A percentile compares a stretch with the other conserved stretches of the same genome.
Evolutionary conservation across 371 early-diverging fungal genomes (phyloP).

Genomic region (Mucor sp.): DNA sequence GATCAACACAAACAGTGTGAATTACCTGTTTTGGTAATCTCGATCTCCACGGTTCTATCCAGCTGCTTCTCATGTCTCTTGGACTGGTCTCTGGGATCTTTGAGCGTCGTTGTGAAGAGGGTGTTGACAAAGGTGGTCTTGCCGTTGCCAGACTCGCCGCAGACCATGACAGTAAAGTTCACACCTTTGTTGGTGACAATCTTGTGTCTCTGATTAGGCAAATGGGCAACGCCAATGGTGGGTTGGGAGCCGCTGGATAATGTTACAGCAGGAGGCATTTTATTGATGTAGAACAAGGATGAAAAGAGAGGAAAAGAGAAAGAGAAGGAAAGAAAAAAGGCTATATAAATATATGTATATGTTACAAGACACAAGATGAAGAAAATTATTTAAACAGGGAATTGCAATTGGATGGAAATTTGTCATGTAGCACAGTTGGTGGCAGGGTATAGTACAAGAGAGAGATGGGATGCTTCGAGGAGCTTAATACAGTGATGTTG

Average conservation of each 20-base stretch:
- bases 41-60: conserved; percentile 83
- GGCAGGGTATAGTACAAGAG: not conserved
- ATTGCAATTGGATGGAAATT: conserved; percentile 11
- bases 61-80: conserved; percentile 59
- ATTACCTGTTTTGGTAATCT: conserved; percentile 69
- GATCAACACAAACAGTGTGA: not conserved
- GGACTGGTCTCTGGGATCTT: conserved; percentile 62
- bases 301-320: conserved; percentile 2
- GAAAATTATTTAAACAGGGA: conserved; percentile 6
- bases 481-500: conserved; percentile 24
- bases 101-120: conserved; percentile 71
- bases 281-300: not conserved
- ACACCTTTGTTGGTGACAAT: conserved; percentile 92
- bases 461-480: conserved; percentile 19
- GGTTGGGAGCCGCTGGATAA: conserved; percentile 31
- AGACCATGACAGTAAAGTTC: conserved; percentile 95
- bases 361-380: not conserved
- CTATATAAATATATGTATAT: conserved; percentile 4
- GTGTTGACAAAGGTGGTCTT: conserved; percentile 90
- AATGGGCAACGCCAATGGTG: conserved; percentile 94
- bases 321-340: not conserved
- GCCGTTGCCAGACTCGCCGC: conserved; percentile 76
- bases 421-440: conserved; percentile 5
- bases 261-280: conserved; percentile 54
- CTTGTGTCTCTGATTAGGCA: conserved; percentile 97